Percentiles rank a stretch among this genome's conserved stretches.
Evolutionary conservation across 768 basidiomycete genomes (phyloP).

Genomic region (Albatrellus ellisii): DNA sequence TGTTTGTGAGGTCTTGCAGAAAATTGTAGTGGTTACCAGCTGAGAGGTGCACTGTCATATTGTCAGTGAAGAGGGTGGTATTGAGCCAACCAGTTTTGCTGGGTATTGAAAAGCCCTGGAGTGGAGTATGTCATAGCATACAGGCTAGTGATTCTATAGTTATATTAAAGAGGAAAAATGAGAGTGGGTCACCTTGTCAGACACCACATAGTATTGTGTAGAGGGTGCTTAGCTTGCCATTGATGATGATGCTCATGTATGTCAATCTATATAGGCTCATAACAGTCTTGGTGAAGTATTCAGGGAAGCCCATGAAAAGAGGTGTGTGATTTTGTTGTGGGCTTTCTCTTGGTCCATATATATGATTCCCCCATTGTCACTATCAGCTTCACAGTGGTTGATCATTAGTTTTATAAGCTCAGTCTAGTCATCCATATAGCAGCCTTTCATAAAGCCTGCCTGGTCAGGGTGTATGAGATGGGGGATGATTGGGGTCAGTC

Average conservation of each 20-base stretch:
- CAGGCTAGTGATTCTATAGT: background rate
- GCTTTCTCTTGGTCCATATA: background rate
- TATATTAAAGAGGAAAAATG: slow-evolving; percentile 1
- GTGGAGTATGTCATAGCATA: background rate
- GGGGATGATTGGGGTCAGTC: no score
- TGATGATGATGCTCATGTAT: background rate
- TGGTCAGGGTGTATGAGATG: slow-evolving; percentile 1
- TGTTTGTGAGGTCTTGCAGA: no score
- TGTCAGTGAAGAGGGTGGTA: no score
- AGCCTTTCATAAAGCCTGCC: background rate
- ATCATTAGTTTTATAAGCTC: background rate
- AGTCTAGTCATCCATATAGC: slow-evolving; percentile 1
- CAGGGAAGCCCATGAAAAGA: slow-evolving; percentile 2
- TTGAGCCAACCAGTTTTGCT: no score
- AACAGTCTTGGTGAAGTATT: background rate
- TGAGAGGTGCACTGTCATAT: no score
- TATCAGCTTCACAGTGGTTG: background rate
- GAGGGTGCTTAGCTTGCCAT: background rate
- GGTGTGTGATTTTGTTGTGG: background rate
- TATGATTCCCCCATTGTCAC: background rate
- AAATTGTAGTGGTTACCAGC: no score
- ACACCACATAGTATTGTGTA: background rate
- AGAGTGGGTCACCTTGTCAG: slow-evolving; percentile 3
- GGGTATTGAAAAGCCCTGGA: background rate
- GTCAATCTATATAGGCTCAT: background rate